A percentile compares a stretch with the other conserved stretches of the same genome.
Conservation (phyloP, 305 asterid genomes). For the Fraxinus floribunda region DNA sequence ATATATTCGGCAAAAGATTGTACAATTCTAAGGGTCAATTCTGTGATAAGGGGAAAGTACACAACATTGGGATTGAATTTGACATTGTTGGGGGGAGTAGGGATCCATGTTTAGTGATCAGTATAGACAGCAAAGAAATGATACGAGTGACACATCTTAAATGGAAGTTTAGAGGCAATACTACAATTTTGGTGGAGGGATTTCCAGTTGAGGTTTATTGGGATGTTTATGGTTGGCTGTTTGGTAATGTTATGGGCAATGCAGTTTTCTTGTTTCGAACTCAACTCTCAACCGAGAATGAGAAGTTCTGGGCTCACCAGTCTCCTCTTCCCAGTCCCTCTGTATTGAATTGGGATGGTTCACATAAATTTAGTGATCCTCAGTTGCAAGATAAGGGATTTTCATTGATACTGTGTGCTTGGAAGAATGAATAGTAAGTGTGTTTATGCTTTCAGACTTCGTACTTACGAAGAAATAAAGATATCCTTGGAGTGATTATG, state of each 20-base stretch:
- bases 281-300: conserved; percentile 22
- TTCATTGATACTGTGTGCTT: conserved; percentile 66
- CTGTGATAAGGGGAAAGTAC: conserved; percentile 42
- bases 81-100: conserved; percentile 28
- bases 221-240: conserved; percentile 81
- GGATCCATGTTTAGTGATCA: conserved; percentile 44
- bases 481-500: neutral
- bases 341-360: conserved; percentile 26
- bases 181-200: conserved; percentile 66
- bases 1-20: conserved; percentile 55
- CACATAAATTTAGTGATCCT: conserved; percentile 24
- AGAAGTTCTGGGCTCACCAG: conserved; percentile 21
- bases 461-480: neutral
- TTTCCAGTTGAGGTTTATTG: conserved; percentile 57
- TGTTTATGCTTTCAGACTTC: neutral
- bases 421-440: conserved; percentile 53
- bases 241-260: conserved; percentile 39
- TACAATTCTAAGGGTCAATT: conserved; percentile 53
- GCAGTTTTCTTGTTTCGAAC: conserved; percentile 65
- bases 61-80: conserved; percentile 57
- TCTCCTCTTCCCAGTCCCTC: conserved; percentile 17
- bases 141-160: conserved; percentile 50
- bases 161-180: conserved; percentile 77
- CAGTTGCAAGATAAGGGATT: conserved; percentile 40
- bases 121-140: conserved; percentile 44